A percentile compares a stretch with the other conserved stretches of the same genome.
Conservation (phyloP, 2,329 filamentous ascomycete genomes). For the Geosmithia morbida region DNA sequence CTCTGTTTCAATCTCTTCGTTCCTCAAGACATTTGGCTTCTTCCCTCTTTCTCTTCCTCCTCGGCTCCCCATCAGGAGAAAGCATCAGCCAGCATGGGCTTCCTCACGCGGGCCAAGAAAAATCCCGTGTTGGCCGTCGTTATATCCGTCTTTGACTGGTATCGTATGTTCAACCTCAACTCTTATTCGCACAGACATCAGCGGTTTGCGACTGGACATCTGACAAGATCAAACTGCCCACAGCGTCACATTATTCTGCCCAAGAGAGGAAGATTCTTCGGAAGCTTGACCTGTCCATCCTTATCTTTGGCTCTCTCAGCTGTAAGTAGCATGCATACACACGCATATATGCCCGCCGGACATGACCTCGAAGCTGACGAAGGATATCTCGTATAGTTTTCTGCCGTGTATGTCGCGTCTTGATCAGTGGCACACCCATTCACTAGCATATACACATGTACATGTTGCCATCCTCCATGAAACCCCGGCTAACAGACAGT, state of each 20-base stretch:
- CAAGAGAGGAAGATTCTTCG: constrained; percentile 10
- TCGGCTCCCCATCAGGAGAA: background rate
- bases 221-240: constrained; percentile 2
- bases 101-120: constrained; percentile 6
- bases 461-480: background rate
- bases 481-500: background rate
- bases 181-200: too few relatives aligned
- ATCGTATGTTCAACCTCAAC: constrained; percentile 9
- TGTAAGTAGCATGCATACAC: constrained; percentile 6
- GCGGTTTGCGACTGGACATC: too few relatives aligned
- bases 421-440: too few relatives aligned
- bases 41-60: background rate
- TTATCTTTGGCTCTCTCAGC: constrained; percentile 9
- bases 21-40: background rate
- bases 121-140: constrained; percentile 10
- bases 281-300: constrained; percentile 12
- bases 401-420: constrained; percentile 3
- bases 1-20: background rate
- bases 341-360: background rate
- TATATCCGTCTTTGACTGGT: constrained; percentile 14
- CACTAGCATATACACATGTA: background rate
- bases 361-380: background rate
- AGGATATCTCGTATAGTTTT: constrained; percentile 1
- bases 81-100: constrained; percentile 1
- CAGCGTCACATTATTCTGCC: constrained; percentile 9